A percentile compares a stretch with the other conserved stretches of the same genome.
These are phyloP conservation scores for Aspergillus unguis DNA, from an alignment of 2,329 filamentous ascomycete species.

Conservation along the genomic window DNA sequence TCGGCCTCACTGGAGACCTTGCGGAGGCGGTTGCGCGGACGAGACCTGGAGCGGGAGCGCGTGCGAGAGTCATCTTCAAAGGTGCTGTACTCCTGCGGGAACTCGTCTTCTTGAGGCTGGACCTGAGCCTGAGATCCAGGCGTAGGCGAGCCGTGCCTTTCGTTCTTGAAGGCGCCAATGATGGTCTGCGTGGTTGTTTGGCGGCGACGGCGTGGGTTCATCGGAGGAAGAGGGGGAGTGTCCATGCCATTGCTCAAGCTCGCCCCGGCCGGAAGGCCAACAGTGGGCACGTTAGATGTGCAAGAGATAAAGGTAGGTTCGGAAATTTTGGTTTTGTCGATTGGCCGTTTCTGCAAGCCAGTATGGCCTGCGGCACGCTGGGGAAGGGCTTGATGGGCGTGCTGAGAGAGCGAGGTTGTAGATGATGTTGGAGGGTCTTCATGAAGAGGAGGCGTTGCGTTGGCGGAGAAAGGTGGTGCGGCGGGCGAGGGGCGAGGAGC, in stretches of 20 bases:
- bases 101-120: constrained; percentile 17
- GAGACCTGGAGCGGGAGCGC: constrained; percentile 21
- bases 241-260: constrained; percentile 53
- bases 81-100: constrained; percentile 38
- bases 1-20: constrained; percentile 52
- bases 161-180: constrained; percentile 36
- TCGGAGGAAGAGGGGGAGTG: constrained; percentile 55
- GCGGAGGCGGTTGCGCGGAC: constrained; percentile 41
- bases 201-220: constrained; percentile 58
- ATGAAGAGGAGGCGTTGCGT: constrained; percentile 53
- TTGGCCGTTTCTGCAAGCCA: constrained; percentile 52
- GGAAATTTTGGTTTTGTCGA: constrained; percentile 61
- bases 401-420: constrained; percentile 16
- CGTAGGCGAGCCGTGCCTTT: constrained; percentile 29
- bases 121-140: constrained; percentile 14
- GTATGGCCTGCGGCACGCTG: constrained; percentile 30
- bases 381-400: constrained; percentile 19
- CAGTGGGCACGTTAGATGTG: constrained; percentile 57
- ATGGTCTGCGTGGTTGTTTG: constrained; percentile 45
- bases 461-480: constrained; percentile 50
- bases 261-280: constrained; percentile 56
- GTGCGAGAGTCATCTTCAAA: constrained; percentile 37
- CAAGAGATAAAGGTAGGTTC: constrained; percentile 54
- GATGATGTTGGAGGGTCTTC: constrained; percentile 40
- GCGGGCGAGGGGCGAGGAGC: constrained; percentile 45